Conservation (phyloP, 2,329 filamentous ascomycete genomes). For the Westerdykella aurantiaca region DNA sequence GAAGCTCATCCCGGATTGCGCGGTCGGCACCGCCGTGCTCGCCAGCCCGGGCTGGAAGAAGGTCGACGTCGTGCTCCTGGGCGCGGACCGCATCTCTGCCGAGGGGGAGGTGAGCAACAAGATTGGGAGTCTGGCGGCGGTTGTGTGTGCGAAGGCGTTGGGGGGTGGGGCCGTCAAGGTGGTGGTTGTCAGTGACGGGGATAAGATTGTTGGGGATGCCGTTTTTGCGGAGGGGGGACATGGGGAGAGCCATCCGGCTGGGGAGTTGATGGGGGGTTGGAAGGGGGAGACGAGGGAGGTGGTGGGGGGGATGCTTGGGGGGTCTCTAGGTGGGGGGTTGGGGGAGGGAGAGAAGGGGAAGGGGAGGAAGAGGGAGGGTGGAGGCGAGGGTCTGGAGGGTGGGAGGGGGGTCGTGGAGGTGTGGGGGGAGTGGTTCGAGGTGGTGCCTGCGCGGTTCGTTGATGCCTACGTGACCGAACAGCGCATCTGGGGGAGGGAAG, state of each 20-base stretch:
- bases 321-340: slow-evolving; percentile 10
- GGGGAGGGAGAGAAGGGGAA: slow-evolving; percentile 7
- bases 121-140: slow-evolving; percentile 56
- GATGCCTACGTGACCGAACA: slow-evolving; percentile 28
- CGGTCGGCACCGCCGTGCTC: slow-evolving; percentile 43
- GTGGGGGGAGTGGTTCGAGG: slow-evolving; percentile 39
- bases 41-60: slow-evolving; percentile 11
- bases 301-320: slow-evolving; percentile 8
- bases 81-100: slow-evolving; percentile 57
- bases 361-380: slow-evolving; percentile 14
- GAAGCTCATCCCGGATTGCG: slow-evolving; percentile 55
- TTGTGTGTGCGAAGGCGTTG: slow-evolving; percentile 50
- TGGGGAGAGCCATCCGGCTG: slow-evolving; percentile 40
- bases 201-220: slow-evolving; percentile 49
- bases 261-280: slow-evolving; percentile 50
- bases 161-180: slow-evolving; percentile 43
- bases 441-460: slow-evolving; percentile 22
- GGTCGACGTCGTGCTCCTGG: slow-evolving; percentile 57
- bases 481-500: slow-evolving; percentile 13
- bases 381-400: slow-evolving; percentile 1
- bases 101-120: slow-evolving; percentile 61
- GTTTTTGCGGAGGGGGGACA: not conserved
- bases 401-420: slow-evolving; percentile 13
- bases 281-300: slow-evolving; percentile 5
- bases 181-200: slow-evolving; percentile 45